Base-by-base conservation (phyloP, 352 stramenopile genomes). In the Aphanomyces invadans region DNA sequence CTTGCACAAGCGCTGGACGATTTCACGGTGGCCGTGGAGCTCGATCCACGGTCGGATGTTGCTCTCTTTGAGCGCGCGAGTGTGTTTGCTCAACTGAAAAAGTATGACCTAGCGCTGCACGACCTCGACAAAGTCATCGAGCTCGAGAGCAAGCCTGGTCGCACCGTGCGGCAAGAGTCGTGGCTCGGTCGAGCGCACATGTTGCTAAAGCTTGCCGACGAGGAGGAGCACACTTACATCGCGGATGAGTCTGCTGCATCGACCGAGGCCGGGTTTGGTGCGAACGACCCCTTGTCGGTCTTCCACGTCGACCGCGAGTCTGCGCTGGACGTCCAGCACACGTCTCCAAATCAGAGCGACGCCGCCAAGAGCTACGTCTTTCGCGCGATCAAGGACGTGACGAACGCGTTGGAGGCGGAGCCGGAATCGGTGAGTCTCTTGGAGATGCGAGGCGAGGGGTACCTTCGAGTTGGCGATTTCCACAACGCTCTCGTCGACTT, bases 71-170 rank as follows among this genome's bases (percentile, higher is more conserved):
- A 85, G 59, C 77, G 84, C 32, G 84, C 77, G 10, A 77, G 77
- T 55, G 82, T 81, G 3, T 87, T 79, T 53, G 79, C 78, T 11
- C 67, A 77, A 12, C 57, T 91, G 0, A 66, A 77, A 0, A 74
- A 91, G 36, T 70, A 80, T 61, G 70, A 81, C 62, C 56, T 90
- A 4, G 70, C 51, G 0, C 66, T 72, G 1, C 80, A 80, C 0
- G 78, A 92, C 63, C 70, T 60, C 2, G 79, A 89, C 66, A 72
- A 72, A n/a, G 84, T 87, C 53, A 63, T 90, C 21, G 80, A 90
- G 63, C 62, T 90, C 29, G 79, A 87, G 38, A 54, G 19, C 2
- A 66, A 38, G n/a, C 59, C 69, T 7, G 62, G 38, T 12, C 32
- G 31, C 19, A 11, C 10, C 17, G 32, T 73, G 5, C 65, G 79